Base-by-base conservation (phyloP, 495 filamentous ascomycete species). In the Cryomyces minteri region DNA sequence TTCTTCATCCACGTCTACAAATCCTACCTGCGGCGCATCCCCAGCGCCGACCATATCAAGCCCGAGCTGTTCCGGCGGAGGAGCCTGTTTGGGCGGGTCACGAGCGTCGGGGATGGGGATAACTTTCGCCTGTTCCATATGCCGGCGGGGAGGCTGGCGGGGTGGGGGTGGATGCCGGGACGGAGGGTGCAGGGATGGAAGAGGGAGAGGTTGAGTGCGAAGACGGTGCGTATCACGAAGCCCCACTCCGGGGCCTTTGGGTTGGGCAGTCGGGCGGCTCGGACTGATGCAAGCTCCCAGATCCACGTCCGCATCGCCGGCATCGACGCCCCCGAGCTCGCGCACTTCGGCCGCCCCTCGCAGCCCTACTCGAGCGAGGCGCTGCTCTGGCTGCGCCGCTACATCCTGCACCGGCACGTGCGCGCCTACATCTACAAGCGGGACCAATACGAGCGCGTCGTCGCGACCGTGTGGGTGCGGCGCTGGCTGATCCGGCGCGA, bases 101-200 rank as follows among this genome's bases (percentile, higher is more conserved):
- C 90, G 30, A 87, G 82, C 50, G 90, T 98, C 28, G 92, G 92
- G 41, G 90, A 98, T 67, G 92, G 84, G 0, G 90, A 98, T 57
- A 86, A 86, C 50, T 95, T 98, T 58, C 76, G 86, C 43, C 59
- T 98, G 6, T 98, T 80, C 58, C 90, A 98, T 61, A 94, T 86
- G 0, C 90, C 90, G 0, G 90, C 92, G 9, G 90, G 90, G 9
- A 67, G 83, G 41, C 55, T 88, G 14, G 69, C 79, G 9, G 90
- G 90, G 42, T 98, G 92, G 92, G 87, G 79, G 9, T 94, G 85
- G 87, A 55, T 92, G 44, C 77, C 75, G 0, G 71, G 79, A 61
- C 76, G 85, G 52, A 76, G 63, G 40, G 73, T 94, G 2, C 85
- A 87, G 3, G 71, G 51, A 7, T 25, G 18, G 18, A 72, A 66